These are phyloP conservation scores for Gaeumannomyces tritici DNA, from an alignment of 2,329 filamentous ascomycete genomes.

Conservation along the genomic window DNA sequence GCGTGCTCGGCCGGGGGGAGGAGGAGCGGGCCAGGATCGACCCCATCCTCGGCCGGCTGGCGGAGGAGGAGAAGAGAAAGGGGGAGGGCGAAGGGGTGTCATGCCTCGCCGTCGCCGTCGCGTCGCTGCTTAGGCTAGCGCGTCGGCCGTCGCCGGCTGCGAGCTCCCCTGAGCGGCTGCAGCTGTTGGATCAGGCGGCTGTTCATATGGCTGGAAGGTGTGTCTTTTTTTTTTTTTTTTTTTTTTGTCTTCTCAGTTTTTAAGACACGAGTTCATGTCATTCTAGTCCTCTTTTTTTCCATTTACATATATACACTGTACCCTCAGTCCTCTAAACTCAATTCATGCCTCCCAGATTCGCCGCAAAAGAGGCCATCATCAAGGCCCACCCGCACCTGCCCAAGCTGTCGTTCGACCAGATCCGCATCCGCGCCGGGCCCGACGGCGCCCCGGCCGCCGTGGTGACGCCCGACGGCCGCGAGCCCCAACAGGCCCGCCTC, in stretches of 20 bases:
- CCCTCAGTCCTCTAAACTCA: no score
- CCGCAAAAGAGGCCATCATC: slow-evolving; percentile 66
- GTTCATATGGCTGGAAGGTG: slow-evolving; percentile 35
- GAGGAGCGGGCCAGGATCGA: slow-evolving; percentile 23
- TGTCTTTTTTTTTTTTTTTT: slow-evolving; percentile 7
- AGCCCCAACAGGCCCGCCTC: slow-evolving; percentile 50
- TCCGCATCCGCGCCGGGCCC: slow-evolving; percentile 29
- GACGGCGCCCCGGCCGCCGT: slow-evolving; percentile 28
- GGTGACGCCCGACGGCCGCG: slow-evolving; percentile 11
- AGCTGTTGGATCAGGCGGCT: slow-evolving; percentile 24
- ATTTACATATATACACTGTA: not conserved
- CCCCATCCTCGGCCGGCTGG: not conserved
- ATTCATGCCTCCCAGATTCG: slow-evolving; percentile 37
- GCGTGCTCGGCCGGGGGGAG: slow-evolving; percentile 36
- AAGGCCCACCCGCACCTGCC: slow-evolving; percentile 55
- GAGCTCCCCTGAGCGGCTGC: not conserved
- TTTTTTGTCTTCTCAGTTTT: not conserved
- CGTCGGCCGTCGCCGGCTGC: no score
- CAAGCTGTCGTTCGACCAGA: slow-evolving; percentile 50
- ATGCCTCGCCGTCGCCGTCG: no score
- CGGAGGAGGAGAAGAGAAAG: not conserved
- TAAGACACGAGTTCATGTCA: no score
- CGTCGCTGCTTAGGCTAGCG: no score
- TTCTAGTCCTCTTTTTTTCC: no score
- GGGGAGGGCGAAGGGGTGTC: no score